These are phyloP conservation scores for Bothriochloa decipiens DNA, from an alignment of 176 grass and related monocot species.

Conservation along the genomic window DNA sequence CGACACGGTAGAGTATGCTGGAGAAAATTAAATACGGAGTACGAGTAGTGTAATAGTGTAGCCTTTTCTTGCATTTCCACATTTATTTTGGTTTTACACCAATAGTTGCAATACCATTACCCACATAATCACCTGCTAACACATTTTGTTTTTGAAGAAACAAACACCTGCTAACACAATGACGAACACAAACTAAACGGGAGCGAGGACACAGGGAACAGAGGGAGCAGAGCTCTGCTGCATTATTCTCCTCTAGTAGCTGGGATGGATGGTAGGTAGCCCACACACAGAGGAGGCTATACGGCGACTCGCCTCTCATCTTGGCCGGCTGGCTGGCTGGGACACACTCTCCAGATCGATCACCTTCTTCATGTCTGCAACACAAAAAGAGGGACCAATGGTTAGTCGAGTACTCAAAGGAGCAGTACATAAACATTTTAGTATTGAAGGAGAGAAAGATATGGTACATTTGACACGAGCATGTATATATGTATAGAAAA, in stretches of 20 bases:
- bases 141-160: neutral
- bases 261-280: conserved; percentile 21
- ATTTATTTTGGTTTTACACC: conserved; percentile 27
- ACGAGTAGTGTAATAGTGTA: too few relatives aligned
- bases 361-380: conserved; percentile 35
- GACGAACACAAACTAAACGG: neutral
- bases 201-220: neutral
- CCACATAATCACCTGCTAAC: neutral
- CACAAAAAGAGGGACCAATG: neutral
- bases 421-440: too few relatives aligned
- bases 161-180: too few relatives aligned
- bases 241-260: conserved; percentile 44
- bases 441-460: neutral
- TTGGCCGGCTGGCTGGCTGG: conserved; percentile 9
- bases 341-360: neutral
- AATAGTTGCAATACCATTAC: conserved; percentile 22
- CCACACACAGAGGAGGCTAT: neutral
- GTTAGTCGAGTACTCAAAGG: too few relatives aligned
- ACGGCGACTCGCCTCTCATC: neutral
- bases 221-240: conserved; percentile 11
- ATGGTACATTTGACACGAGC: neutral
- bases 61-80: conserved; percentile 22
- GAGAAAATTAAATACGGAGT: too few relatives aligned
- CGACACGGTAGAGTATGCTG: too few relatives aligned
- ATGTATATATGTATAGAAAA: too few relatives aligned